phyloP scores from a whole-genome alignment of 2,329 filamentous ascomycete genomes.

The Hymenoscyphus repandus region DNA sequence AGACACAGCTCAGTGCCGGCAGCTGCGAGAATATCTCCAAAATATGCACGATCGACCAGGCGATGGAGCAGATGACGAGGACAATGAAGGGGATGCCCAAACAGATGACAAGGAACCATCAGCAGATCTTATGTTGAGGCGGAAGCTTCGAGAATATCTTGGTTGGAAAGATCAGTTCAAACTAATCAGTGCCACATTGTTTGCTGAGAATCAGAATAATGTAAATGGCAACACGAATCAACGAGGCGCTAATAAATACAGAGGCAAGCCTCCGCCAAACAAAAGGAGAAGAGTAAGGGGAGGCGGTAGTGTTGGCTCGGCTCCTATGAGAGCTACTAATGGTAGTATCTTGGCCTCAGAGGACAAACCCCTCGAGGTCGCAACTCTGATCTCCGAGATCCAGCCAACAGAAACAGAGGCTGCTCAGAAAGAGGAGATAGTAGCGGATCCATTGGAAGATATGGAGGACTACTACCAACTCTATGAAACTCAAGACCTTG shows the following conservation, averaged over 20 bases:
- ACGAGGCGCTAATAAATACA: constrained; percentile 37
- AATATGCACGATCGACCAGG: constrained; percentile 72
- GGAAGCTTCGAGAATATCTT: constrained; percentile 80
- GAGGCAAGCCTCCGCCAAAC: constrained; percentile 66
- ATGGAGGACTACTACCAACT: constrained; percentile 91
- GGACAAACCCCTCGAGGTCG: constrained; percentile 77
- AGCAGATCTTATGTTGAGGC: constrained; percentile 82
- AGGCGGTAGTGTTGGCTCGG: constrained; percentile 57
- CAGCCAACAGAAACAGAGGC: constrained; percentile 74
- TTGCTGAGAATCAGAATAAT: constrained; percentile 73
- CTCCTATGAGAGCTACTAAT: constrained; percentile 60
- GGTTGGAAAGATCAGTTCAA: constrained; percentile 88
- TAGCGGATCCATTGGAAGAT: constrained; percentile 75
- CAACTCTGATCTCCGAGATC: constrained; percentile 75
- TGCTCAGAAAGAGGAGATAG: constrained; percentile 69
- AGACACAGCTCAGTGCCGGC: constrained; percentile 77
- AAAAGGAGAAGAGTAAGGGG: constrained; percentile 83
- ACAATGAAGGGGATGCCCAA: constrained; percentile 39
- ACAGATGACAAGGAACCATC: constrained; percentile 59
- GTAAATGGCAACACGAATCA: constrained; percentile 61
- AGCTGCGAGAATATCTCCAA: constrained; percentile 86
- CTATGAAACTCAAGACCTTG: constrained; percentile 83
- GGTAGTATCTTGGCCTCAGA: constrained; percentile 73
- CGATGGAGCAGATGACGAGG: constrained; percentile 34
- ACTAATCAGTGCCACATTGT: constrained; percentile 73